Evolutionary conservation across 1,284 basidiomycete genomes (phyloP), one percentile per base, ranked within the genome.

Genomic region (Fomitopsis schrenkii): DNA sequence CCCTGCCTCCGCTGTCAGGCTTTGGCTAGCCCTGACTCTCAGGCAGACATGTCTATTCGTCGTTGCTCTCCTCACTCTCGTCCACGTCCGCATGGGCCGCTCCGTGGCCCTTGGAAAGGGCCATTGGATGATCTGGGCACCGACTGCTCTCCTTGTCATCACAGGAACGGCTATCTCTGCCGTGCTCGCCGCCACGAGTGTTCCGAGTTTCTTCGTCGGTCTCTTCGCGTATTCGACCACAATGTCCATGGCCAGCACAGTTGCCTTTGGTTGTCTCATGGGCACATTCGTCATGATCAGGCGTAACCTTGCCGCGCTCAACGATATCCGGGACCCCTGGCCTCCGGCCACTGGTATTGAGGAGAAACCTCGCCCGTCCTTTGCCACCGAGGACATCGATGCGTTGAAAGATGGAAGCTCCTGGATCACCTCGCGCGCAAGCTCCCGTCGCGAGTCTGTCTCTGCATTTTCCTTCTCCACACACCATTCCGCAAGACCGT

Each of bases 391-490:
- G 65, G 88, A 90, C 57, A 76, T 90, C 59, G 85, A 90, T 63
- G 86, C 76, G 8, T 77, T 90, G 59, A 83, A 84, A 44, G 87
- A 90, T 64, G 86, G 87, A 54, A 83, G 83, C 59, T 90, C 88
- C 17, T 90, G 89, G 88, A 83, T 91, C 62, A 88, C 88, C 1
- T 90, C 88, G 52, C 79, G 82, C 46, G 78, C 81, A 4, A 80
- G 78, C 64, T 76, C 85, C n/a, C 81, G 79, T 42, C 82, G 76
- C 58, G 78, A 81, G 53, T 87, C 86, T 1, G 73, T 83, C 19
- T 89, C 87, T 10, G 80, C 81, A 19, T 90, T 87, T 80, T 89
- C 87, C 1, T 88, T 89, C 72, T 85, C 86, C 0, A 88, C 87
- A 0, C 83, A 84, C 66, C 65, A 71, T 58, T 71, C 71, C 26